phyloP scores from a whole-genome alignment of 129 eudicot genomes.

The Escallonia rubra region DNA sequence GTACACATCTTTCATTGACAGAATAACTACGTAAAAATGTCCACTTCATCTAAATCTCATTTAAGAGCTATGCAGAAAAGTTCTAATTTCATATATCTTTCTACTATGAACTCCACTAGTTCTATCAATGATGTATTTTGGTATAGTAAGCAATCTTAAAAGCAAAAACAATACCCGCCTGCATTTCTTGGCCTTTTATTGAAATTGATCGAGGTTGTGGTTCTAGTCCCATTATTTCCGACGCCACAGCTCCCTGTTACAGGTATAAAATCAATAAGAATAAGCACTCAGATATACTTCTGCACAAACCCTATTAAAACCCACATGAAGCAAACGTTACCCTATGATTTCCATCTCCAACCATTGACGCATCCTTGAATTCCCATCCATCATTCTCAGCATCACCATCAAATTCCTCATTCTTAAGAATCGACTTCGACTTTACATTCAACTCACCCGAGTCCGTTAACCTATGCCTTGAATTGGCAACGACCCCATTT shows the following conservation, averaged over 20 bases:
- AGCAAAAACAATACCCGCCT: slow-evolving; percentile 26
- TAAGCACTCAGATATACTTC: neutral
- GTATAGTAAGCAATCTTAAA: neutral
- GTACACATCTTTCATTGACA: neutral
- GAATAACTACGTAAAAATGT: neutral
- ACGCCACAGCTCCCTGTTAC: slow-evolving; percentile 8
- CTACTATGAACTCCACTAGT: neutral
- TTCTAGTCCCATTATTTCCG: neutral
- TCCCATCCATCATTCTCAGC: slow-evolving; percentile 80
- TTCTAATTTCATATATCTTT: neutral
- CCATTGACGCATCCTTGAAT: slow-evolving; percentile 46
- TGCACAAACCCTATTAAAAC: neutral
- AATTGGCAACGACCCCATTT: neutral
- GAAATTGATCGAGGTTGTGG: neutral
- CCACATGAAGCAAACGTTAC: slow-evolving; percentile 24
- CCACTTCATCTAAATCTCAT: neutral
- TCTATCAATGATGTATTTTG: neutral
- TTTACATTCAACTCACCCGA: slow-evolving; percentile 15
- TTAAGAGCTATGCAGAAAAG: neutral
- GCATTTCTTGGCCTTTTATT: slow-evolving; percentile 10
- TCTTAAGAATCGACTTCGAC: slow-evolving; percentile 12
- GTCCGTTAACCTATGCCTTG: neutral
- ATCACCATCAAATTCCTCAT: slow-evolving; percentile 35
- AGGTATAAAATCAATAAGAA: neutral
- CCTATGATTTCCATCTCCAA: slow-evolving; percentile 29